phyloP scores from a whole-genome alignment of 345 rosid species.

The Raphanus sativus region DNA sequence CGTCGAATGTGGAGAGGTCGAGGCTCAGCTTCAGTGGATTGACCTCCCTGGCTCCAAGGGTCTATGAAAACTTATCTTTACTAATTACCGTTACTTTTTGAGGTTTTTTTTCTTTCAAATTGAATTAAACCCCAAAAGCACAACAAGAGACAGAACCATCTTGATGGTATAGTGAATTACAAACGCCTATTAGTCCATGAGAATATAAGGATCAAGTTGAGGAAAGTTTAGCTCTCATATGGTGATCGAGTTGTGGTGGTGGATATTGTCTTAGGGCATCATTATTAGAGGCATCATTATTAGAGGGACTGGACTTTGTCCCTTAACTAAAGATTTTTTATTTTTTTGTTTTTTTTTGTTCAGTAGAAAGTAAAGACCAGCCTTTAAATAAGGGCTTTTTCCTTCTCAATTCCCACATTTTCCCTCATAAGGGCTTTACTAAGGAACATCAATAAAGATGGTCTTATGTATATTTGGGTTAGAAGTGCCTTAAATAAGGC shows the following conservation, averaged over 20 bases:
- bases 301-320: too few species aligned
- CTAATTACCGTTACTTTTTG: neutral
- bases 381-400: too few species aligned
- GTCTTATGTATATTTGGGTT: conserved; percentile 15
- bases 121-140: conserved; percentile 2
- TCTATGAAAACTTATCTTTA: conserved; percentile 30
- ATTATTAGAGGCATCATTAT: too few species aligned
- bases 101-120: neutral
- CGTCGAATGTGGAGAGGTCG: conserved; percentile 89
- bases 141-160: neutral
- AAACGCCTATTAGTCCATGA: conserved; percentile 5
- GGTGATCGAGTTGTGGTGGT: conserved; percentile 4
- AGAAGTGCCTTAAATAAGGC: neutral
- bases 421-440: too few species aligned
- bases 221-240: neutral
- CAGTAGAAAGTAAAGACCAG: too few species aligned
- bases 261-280: too few species aligned
- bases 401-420: too few species aligned
- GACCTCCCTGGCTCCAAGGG: conserved; percentile 73
- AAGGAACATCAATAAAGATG: too few species aligned
- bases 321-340: too few species aligned
- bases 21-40: conserved; percentile 84
- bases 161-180: conserved; percentile 18
- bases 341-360: too few species aligned
- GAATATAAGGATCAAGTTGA: neutral